These are phyloP conservation scores for Solanum tarapatanum DNA, from an alignment of 257 asterid genomes.

Conservation along the genomic window DNA sequence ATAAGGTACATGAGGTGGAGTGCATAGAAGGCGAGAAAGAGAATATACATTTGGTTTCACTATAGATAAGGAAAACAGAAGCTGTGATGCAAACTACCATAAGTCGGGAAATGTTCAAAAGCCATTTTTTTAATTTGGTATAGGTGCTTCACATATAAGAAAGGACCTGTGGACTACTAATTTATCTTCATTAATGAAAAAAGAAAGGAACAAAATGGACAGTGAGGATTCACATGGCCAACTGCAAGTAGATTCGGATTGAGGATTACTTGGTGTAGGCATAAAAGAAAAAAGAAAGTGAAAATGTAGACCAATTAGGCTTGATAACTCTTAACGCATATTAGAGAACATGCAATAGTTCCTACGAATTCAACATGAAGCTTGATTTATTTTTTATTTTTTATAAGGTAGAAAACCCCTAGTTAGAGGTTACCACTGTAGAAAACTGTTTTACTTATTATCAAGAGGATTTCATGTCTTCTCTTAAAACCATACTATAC, in stretches of 20 bases:
- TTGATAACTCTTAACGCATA: not conserved
- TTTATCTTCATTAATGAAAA: not conserved
- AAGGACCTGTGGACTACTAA: not conserved
- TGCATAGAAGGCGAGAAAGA: not conserved
- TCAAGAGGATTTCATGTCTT: not conserved
- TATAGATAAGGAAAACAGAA: not conserved
- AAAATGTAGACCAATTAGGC: not conserved
- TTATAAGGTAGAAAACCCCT: not conserved
- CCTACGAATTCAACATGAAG: not conserved
- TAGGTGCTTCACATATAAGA: not conserved
- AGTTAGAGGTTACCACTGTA: not conserved
- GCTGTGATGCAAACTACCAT: not conserved
- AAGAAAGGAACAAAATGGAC: not conserved
- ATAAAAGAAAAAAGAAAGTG: not conserved
- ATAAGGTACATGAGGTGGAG: not conserved
- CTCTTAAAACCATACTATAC: not conserved
- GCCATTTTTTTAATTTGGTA: not conserved
- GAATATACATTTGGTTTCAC: not conserved
- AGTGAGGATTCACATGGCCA: not conserved
- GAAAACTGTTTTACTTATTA: not conserved
- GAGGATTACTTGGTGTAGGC: not conserved
- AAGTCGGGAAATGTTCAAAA: not conserved
- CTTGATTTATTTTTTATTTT: not conserved
- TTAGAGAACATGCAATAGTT: not conserved
- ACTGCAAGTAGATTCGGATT: not conserved